Evolutionary conservation across 176 grass and related monocot species (phyloP), one percentile per base, ranked within the genome.

Genomic region (Oryza meridionalis): DNA sequence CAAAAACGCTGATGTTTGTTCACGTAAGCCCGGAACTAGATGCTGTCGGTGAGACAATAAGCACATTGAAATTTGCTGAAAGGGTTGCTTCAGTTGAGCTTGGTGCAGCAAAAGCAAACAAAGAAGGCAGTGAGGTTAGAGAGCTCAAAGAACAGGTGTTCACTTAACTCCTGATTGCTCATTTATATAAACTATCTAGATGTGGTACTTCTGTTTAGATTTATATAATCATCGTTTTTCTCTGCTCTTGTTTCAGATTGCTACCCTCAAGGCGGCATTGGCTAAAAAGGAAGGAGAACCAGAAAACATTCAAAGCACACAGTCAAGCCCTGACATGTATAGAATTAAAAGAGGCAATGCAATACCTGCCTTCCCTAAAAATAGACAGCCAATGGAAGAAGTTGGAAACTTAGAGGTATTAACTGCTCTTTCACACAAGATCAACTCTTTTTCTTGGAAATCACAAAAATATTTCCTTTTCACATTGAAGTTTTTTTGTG

Each of bases 1-100:
- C 96, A 78, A 98, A 98, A 84, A 93, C 96, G 0, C 70, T 98
- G 77, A 95, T 98, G 96, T 98, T 98, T 61, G 91, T 98, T 82
- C 96, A 98, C 82, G 93, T 95, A 88, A 90, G 87, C 40, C 91
- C 96, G 15, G 91, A 98, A 83, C 70, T 37, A 40, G 91, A 98
- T 40, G 65, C 87, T 49, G 68, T 88, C 13, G 71, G 91, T 66
- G 96, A 95, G 73, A 93, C 87, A 37, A 29, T 95, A 84, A 93
- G 96, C 87, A 93, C 96, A 22, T 90, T 98, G 24, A 95, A 98
- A 64, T 98, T 98, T 81, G 93, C 93, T 67, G 93, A 98, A 65
- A 62, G 96, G 73, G 96, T 95, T 76, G 86, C 93, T n/a, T 87
- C 91, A 29, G 87, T 98, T 69, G 96, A 95, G 82, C 89, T 98